Conservation (phyloP, 768 basidiomycete genomes). For the Termitomyces sp. region DNA sequence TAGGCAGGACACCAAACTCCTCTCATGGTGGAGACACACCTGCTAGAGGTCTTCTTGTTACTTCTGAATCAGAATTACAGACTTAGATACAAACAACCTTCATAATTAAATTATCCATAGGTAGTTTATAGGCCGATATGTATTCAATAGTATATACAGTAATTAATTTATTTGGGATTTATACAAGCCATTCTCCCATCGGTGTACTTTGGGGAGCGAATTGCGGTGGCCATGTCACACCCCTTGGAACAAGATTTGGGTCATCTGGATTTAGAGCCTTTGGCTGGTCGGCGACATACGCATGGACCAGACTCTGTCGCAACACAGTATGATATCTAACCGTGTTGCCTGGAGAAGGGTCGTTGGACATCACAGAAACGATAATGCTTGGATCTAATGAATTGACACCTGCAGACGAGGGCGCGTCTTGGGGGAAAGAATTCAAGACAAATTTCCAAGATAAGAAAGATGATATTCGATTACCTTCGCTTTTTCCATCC, state of each 20-base stretch:
- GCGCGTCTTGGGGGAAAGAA: constrained; percentile 23
- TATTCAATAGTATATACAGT: neutral
- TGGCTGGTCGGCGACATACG: neutral
- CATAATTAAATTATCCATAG: neutral
- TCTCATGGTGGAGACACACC: constrained; percentile 59
- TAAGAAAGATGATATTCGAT: constrained; percentile 1
- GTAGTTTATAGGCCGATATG: neutral
- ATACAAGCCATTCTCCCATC: constrained; percentile 3
- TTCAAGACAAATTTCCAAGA: neutral
- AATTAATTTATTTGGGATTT: neutral
- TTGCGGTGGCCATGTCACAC: neutral
- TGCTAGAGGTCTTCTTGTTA: constrained; percentile 24
- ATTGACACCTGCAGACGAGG: constrained; percentile 30
- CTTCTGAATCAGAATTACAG: constrained; percentile 8
- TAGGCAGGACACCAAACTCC: constrained; percentile 54
- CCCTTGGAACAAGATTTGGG: neutral
- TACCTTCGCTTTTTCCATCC: constrained; percentile 39
- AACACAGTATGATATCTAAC: neutral
- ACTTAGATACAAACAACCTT: neutral
- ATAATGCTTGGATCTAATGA: constrained; percentile 5
- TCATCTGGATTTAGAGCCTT: neutral
- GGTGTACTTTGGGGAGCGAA: neutral
- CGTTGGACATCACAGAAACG: constrained; percentile 4
- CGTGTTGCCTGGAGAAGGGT: constrained; percentile 1
- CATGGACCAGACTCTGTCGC: neutral